Evolutionary conservation across 2,329 filamentous ascomycete genomes (phyloP).

Genomic region (Cladobotryum mycophilum): DNA sequence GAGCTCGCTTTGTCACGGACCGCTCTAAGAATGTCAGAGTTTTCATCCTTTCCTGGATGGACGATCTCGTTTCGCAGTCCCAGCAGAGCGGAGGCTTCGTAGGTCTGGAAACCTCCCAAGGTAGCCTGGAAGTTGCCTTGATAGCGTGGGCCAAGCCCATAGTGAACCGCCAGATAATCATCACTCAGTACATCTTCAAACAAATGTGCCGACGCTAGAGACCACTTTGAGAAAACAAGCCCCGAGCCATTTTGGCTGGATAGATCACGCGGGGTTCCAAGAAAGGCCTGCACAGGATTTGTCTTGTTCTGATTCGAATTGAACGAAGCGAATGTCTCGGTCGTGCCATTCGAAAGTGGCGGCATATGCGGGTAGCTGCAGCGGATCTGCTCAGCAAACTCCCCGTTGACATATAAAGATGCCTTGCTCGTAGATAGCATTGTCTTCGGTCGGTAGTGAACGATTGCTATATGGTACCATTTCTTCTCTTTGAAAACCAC

Average conservation of each 20-base stretch:
- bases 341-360: constrained; percentile 53
- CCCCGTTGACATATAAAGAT: constrained; percentile 83
- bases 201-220: constrained; percentile 80
- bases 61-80: constrained; percentile 88
- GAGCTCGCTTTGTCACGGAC: constrained; percentile 79
- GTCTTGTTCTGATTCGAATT: constrained; percentile 51
- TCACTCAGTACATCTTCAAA: constrained; percentile 85
- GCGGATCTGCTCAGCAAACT: constrained; percentile 88
- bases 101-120: constrained; percentile 92
- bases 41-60: constrained; percentile 82
- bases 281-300: constrained; percentile 78
- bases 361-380: constrained; percentile 80
- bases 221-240: constrained; percentile 74
- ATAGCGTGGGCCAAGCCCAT: constrained; percentile 82
- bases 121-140: constrained; percentile 96
- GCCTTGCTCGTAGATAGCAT: constrained; percentile 68
- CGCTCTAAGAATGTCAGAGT: constrained; percentile 83
- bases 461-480: constrained; percentile 93
- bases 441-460: constrained; percentile 73
- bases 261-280: constrained; percentile 86
- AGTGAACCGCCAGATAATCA: constrained; percentile 85
- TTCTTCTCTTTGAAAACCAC: constrained; percentile 64
- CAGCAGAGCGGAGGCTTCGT: constrained; percentile 82
- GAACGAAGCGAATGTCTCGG: constrained; percentile 65
- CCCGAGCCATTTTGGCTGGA: constrained; percentile 69